Base-by-base conservation (phyloP, 768 basidiomycete genomes). In the Suillus alpinus region DNA sequence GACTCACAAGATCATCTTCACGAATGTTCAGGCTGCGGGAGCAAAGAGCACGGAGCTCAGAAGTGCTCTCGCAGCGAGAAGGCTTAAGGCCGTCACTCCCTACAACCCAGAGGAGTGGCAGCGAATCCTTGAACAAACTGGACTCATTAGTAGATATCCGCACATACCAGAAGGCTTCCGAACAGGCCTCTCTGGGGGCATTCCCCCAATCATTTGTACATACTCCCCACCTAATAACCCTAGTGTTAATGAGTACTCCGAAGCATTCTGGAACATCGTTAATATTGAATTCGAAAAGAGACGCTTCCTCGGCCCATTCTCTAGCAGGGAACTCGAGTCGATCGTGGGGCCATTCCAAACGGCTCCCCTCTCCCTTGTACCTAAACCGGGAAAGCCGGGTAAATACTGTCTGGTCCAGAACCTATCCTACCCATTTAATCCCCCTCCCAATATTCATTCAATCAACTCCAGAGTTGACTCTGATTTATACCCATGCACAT, bases 21-120 rank as follows among this genome's bases (percentile, higher is more conserved):
- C 68, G 63, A 73, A 13, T 82, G 80, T 69, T 80, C 79, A 0
- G 78, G 81, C 2, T 81, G 81, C 55, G 75, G 77, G 40, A 56
- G 59, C 3, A 12, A 59, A 29, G 29, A 44, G 47, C 78, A 82
- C 50, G 75, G 81, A n/a, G 79, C 81, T 68, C 69, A 76, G 34
- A 49, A 20, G 0, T 81, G 80, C 64, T 68, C 73, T 76, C 69
- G 58, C 51, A 69, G 67, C 26, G 65, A 74, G 73, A 68, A 62
- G 23, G 51, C 46, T 7, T 68, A 65, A 69, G 0, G 65, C 71
- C 0, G 44, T 64, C 44, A 76, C 77, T 0, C 78, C 76, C 0
- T 77, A 79, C 58, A 40, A 63, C 0, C 59, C 71, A 0, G 60
- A 67, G 0, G 67, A 49, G 0, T 82, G 80, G 80, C 53, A 71